Evolutionary conservation across 2,329 filamentous ascomycete genomes (phyloP).

Genomic region (Xenoacremonium recifei): DNA sequence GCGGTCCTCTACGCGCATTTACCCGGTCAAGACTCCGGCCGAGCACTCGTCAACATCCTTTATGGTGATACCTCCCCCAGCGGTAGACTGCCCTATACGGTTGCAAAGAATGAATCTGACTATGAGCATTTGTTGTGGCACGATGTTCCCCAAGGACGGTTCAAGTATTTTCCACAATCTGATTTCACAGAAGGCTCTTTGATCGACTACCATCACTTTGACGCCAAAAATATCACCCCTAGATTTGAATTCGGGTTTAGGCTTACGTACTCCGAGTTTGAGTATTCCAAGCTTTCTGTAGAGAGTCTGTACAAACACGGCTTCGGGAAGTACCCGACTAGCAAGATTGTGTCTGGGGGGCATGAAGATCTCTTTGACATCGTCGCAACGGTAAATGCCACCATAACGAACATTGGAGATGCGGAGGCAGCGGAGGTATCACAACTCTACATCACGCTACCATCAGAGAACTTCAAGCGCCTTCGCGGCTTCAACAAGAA

Average conservation of each 20-base stretch:
- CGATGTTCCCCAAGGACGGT: too few species aligned
- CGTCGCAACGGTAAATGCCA: constrained; percentile 52
- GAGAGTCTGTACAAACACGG: constrained; percentile 39
- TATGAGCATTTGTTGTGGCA: too few species aligned
- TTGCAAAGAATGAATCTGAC: background rate
- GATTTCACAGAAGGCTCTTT: constrained; percentile 71
- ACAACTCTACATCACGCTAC: constrained; percentile 53
- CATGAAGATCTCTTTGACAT: constrained; percentile 44
- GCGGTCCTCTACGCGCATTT: constrained; percentile 74
- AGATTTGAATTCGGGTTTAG: constrained; percentile 77
- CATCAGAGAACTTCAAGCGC: constrained; percentile 45
- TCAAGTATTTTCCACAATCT: constrained; percentile 36
- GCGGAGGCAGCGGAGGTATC: constrained; percentile 49
- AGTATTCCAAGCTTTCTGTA: constrained; percentile 49
- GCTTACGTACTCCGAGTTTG: constrained; percentile 66
- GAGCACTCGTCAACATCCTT: background rate
- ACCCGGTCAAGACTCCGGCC: constrained; percentile 38
- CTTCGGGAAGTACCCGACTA: too few species aligned
- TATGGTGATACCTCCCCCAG: background rate
- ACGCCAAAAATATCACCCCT: constrained; percentile 58
- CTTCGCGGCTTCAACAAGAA: constrained; percentile 63
- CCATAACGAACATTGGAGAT: constrained; percentile 62
- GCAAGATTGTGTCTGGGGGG: constrained; percentile 40
- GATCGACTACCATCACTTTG: constrained; percentile 75
- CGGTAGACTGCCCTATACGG: background rate